Base-by-base conservation (phyloP, 2,329 filamentous ascomycete species). In the Trichoderma sp. region DNA sequence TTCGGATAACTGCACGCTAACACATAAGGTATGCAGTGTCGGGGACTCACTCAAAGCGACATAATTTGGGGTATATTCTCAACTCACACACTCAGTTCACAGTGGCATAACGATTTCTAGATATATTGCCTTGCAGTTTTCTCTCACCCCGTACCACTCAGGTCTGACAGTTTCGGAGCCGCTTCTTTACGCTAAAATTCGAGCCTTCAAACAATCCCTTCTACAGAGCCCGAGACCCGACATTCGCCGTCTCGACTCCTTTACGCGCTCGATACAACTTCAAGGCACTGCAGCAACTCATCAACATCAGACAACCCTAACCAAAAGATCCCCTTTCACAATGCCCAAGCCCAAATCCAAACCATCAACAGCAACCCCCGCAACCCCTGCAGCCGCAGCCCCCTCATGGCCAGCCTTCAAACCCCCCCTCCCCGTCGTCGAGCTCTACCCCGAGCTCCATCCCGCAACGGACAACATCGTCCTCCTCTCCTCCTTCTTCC, bases 401-500 rank as follows among this genome's bases (percentile, higher is more conserved):
- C 76, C 81, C 41, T 84, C 84, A 55, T 94, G 92, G 92, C 91
- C 92, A 43, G 77, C 80, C 24, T 87, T 96, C 74, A 85, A 83
- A 68, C 91, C 92, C 17, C 76, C 88, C 10, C 77, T 93, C 50
- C 89, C 91, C 52, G 78, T 89, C 51, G 79, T 83, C 54, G 84
- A 90, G 69, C 85, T 96, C 15, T 73, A 75, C 7, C 81, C 91
- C 30, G 80, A 87, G 39, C 79, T 85, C 0, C 79, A 86, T 50
- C 76, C 80, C 4, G 64, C 70, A 30, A 78, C 79, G 15, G 74
- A 79, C 15, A 92, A 93, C 73, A 90, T 96, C 59, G 79, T 93
- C 56, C 84, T 91, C 4, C 82, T 95, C 65, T 83, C 86, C 2
- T 89, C 87, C 67, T 89, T 96, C 75, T 92, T 91, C 79, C 90